phyloP scores from a whole-genome alignment of 1,284 basidiomycete genomes.

The Sanghuangporus baumii region DNA sequence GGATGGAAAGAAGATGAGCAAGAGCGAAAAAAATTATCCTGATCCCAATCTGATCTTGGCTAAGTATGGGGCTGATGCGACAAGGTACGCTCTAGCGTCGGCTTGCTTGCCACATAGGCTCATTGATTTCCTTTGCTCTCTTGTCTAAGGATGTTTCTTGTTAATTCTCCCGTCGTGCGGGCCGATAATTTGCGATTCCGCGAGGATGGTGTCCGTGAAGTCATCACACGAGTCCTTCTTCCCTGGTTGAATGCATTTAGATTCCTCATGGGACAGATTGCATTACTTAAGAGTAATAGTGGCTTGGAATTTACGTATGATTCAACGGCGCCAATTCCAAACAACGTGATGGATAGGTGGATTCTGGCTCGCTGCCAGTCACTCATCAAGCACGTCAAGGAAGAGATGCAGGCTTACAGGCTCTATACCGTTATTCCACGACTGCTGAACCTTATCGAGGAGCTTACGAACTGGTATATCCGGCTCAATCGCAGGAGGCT shows the following conservation, averaged over 20 bases:
- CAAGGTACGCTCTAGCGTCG: slow-evolving; percentile 49
- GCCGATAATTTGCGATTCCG: slow-evolving; percentile 97
- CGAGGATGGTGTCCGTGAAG: slow-evolving; percentile 96
- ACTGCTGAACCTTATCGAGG: slow-evolving; percentile 87
- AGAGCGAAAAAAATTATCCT: slow-evolving; percentile 95
- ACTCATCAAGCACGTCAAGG: slow-evolving; percentile 84
- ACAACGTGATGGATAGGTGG: slow-evolving; percentile 99
- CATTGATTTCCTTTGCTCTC: not conserved
- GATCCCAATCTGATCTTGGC: slow-evolving; percentile 91
- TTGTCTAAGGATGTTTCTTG: slow-evolving; percentile 80
- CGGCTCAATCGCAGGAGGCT: slow-evolving; percentile 95
- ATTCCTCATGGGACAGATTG: slow-evolving; percentile 95
- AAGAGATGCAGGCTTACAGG: slow-evolving; percentile 24
- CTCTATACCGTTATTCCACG: slow-evolving; percentile 42
- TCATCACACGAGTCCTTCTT: slow-evolving; percentile 89
- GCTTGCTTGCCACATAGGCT: not conserved
- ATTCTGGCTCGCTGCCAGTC: slow-evolving; percentile 96
- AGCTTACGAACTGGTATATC: slow-evolving; percentile 99
- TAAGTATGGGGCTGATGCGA: slow-evolving; percentile 93
- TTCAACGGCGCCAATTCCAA: slow-evolving; percentile 82
- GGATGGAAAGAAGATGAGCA: slow-evolving; percentile 99
- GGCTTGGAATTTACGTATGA: not conserved
- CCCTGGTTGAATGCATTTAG: slow-evolving; percentile 99
- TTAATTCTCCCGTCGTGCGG: slow-evolving; percentile 97
- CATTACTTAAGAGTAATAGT: slow-evolving; percentile 53